A percentile compares a stretch with the other conserved stretches of the same genome.
Conservation (phyloP, 345 rosid genomes). For the Corchorus capsularis region DNA sequence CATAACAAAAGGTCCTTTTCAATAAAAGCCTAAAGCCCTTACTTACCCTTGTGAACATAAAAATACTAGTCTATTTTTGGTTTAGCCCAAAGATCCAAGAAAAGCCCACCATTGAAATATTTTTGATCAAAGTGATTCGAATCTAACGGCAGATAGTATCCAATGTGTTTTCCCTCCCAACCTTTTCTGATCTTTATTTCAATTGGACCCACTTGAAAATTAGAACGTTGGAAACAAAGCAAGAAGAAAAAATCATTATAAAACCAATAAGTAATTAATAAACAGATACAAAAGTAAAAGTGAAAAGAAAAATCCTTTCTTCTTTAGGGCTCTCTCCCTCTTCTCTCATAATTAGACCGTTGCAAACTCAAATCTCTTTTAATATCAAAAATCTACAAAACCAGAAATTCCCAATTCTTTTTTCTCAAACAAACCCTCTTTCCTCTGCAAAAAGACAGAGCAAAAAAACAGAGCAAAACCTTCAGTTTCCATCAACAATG, state of each 20-base stretch:
- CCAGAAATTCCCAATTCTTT: slow-evolving; percentile 13
- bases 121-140: neutral
- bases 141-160: slow-evolving; percentile 40
- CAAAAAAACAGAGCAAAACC: neutral
- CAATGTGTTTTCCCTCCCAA: slow-evolving; percentile 22
- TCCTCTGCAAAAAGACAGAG: neutral
- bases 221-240: slow-evolving; percentile 34
- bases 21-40: neutral
- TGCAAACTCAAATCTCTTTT: slow-evolving; percentile 29
- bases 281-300: neutral
- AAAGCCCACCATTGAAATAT: neutral
- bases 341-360: slow-evolving; percentile 46
- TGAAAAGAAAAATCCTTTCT: neutral
- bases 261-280: neutral
- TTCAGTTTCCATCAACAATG: slow-evolving; percentile 27
- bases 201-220: slow-evolving; percentile 39
- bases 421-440: neutral
- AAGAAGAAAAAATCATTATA: neutral
- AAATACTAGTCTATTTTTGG: neutral
- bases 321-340: slow-evolving; percentile 17
- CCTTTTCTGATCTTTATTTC: neutral
- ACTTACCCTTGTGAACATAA: too few species aligned
- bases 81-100: neutral
- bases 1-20: neutral
- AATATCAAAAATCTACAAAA: neutral